Conservation (phyloP, 768 basidiomycete genomes). For the Pleurotus tuber-regium region DNA sequence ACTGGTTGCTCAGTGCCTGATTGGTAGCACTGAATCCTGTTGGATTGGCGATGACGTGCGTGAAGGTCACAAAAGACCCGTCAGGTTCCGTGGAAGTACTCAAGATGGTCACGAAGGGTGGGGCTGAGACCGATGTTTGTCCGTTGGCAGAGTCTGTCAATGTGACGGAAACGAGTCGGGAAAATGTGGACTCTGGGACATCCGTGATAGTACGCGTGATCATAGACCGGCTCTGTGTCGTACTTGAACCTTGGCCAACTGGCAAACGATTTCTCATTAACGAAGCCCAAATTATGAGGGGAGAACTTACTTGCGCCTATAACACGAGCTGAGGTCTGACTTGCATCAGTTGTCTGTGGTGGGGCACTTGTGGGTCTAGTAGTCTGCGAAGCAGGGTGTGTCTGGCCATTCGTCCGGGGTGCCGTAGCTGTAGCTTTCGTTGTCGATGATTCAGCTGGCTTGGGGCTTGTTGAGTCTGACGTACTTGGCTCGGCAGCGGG, state of each 20-base stretch:
- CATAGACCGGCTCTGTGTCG: not conserved
- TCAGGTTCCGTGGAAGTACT: slow-evolving; percentile 44
- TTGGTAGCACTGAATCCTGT: slow-evolving; percentile 25
- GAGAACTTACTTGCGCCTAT: not conserved
- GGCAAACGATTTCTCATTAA: not conserved
- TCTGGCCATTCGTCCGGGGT: not conserved
- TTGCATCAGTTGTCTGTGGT: not conserved
- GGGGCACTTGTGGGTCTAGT: not conserved
- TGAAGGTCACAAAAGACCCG: slow-evolving; percentile 44
- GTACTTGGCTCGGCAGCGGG: not conserved
- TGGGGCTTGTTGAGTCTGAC: not conserved
- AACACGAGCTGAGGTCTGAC: not conserved
- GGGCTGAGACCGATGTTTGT: slow-evolving; percentile 37
- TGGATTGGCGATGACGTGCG: slow-evolving; percentile 54
- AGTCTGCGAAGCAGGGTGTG: not conserved
- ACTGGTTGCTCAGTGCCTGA: slow-evolving; percentile 20
- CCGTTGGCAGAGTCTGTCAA: slow-evolving; percentile 35
- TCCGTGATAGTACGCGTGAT: slow-evolving; percentile 40
- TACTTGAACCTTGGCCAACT: not conserved
- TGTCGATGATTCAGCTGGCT: not conserved
- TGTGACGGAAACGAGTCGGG: slow-evolving; percentile 40
- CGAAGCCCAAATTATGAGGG: not conserved
- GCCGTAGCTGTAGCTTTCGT: not conserved
- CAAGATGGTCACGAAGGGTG: slow-evolving; percentile 43
- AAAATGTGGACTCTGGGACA: slow-evolving; percentile 40